A percentile compares a stretch with the other conserved stretches of the same genome.
Evolutionary conservation across 305 asterid species (phyloP).

Genomic region (Rubia balearica): DNA sequence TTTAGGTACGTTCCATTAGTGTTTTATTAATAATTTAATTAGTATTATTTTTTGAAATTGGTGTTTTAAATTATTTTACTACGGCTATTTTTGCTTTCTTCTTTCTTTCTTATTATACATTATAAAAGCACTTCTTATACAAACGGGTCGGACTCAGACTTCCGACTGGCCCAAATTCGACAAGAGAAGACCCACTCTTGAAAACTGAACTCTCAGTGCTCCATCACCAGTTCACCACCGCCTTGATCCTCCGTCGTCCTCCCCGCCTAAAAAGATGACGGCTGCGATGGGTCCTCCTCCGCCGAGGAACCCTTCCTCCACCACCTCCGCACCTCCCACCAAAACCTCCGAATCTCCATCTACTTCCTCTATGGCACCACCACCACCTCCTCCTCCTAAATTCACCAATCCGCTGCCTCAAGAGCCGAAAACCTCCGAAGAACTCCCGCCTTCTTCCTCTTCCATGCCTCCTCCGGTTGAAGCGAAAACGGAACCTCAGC

Average conservation of each 20-base stretch:
- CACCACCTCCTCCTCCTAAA: slow-evolving; percentile 26
- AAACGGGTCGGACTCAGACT: neutral
- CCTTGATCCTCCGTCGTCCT: neutral
- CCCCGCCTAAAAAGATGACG: slow-evolving; percentile 18
- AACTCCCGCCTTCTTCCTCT: slow-evolving; percentile 31
- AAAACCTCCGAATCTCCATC: neutral
- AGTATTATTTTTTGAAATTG: no score
- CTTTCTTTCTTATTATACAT: no score
- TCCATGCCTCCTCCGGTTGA: slow-evolving; percentile 16
- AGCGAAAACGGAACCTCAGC: slow-evolving; percentile 21
- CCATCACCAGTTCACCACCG: neutral
- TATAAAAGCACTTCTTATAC: neutral
- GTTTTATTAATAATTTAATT: no score
- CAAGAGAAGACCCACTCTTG: no score
- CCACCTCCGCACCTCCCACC: slow-evolving; percentile 12
- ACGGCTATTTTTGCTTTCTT: no score
- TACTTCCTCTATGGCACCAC: slow-evolving; percentile 15
- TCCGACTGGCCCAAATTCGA: neutral
- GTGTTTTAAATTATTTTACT: no score
- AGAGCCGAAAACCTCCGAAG: slow-evolving; percentile 15
- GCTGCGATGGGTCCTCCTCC: slow-evolving; percentile 33
- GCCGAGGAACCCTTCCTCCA: slow-evolving; percentile 19
- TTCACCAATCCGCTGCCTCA: slow-evolving; percentile 13
- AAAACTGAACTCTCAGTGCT: neutral
- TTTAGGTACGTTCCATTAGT: no score